These are phyloP conservation scores for Ophiobolus disseminans DNA, from an alignment of 2,329 filamentous ascomycete species.

Conservation along the genomic window DNA sequence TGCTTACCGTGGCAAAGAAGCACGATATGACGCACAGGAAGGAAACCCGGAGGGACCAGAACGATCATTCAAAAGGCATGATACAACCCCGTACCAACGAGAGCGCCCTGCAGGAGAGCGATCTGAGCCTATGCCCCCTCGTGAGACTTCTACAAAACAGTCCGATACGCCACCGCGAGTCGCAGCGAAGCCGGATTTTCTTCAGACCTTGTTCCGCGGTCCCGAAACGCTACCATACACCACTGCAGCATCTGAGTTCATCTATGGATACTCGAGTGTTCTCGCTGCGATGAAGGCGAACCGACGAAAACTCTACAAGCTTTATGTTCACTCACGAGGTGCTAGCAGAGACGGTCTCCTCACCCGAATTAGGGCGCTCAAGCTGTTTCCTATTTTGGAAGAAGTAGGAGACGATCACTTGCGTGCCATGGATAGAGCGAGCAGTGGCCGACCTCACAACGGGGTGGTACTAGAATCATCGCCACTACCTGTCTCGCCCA, in stretches of 20 bases:
- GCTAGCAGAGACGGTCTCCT: slow-evolving; percentile 27
- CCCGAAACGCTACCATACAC: slow-evolving; percentile 68
- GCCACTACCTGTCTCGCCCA: slow-evolving; percentile 74
- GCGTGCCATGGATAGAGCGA: slow-evolving; percentile 81
- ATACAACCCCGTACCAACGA: background rate
- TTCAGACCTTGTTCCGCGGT: background rate
- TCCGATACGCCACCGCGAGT: too few species aligned
- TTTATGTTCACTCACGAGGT: slow-evolving; percentile 68
- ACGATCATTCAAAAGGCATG: background rate
- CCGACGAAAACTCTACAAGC: slow-evolving; percentile 77
- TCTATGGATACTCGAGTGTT: slow-evolving; percentile 85
- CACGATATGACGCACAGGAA: background rate
- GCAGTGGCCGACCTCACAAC: slow-evolving; percentile 83
- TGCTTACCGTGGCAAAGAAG: too few species aligned
- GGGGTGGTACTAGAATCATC: slow-evolving; percentile 88
- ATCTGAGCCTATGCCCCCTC: background rate
- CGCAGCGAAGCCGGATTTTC: background rate
- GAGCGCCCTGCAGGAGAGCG: background rate
- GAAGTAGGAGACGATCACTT: slow-evolving; percentile 68
- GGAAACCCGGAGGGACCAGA: background rate
- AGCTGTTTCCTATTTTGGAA: slow-evolving; percentile 42
- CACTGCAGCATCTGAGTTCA: slow-evolving; percentile 86
- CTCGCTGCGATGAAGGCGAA: slow-evolving; percentile 75
- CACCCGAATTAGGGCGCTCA: slow-evolving; percentile 21
- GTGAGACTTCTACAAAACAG: background rate